Evolutionary conservation across 2,329 filamentous ascomycete genomes (phyloP).

Genomic region (Fusarium lyarnte): DNA sequence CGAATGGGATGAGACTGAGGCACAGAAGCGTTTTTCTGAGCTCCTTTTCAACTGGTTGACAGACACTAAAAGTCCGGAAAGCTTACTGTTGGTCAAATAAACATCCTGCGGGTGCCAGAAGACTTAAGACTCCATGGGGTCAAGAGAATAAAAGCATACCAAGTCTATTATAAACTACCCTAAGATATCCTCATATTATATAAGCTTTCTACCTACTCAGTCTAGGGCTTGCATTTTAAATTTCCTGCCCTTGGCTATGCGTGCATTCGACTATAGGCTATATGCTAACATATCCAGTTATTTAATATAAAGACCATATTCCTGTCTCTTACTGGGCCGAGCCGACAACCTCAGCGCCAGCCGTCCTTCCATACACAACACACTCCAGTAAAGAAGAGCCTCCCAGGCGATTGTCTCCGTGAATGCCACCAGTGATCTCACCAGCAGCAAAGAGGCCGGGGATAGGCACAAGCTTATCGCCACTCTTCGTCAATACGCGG

Average conservation of each 20-base stretch:
- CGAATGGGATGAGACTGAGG: slow-evolving; percentile 34
- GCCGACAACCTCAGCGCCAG: slow-evolving; percentile 51
- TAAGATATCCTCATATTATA: not conserved
- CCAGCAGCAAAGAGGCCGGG: slow-evolving; percentile 70
- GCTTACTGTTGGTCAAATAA: not conserved
- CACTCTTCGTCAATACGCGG: slow-evolving; percentile 56
- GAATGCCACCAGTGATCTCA: slow-evolving; percentile 71
- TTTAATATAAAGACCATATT: no score
- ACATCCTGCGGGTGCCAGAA: not conserved
- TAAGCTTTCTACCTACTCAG: no score
- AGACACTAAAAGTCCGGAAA: not conserved
- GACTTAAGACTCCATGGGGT: not conserved
- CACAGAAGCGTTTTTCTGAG: not conserved
- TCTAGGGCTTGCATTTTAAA: no score
- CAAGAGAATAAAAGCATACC: no score
- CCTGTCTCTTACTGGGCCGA: not conserved
- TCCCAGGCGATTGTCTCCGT: slow-evolving; percentile 70
- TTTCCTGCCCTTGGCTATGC: no score
- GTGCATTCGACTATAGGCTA: no score
- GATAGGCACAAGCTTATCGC: slow-evolving; percentile 55
- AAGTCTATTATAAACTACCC: not conserved
- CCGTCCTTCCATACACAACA: slow-evolving; percentile 70
- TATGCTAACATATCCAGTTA: no score
- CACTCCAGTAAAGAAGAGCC: slow-evolving; percentile 71
- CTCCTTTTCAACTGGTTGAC: not conserved